Percentiles rank a stretch among this genome's conserved stretches.
Evolutionary conservation across 306 rosid genomes (phyloP).

Genomic region (Oemleria cerasiformis): DNA sequence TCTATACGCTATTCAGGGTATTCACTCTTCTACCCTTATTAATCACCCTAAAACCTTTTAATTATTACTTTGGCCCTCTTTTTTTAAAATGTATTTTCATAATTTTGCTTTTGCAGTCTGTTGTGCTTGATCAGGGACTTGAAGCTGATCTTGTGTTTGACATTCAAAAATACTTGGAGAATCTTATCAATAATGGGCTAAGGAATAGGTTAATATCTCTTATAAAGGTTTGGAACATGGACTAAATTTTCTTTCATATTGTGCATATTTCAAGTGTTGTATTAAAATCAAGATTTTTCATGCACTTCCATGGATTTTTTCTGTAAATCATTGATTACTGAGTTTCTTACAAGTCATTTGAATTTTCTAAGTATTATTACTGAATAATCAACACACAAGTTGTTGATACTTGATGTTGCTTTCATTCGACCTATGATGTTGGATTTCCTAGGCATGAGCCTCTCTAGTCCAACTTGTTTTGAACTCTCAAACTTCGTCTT

Average conservation of each 20-base stretch:
- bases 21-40: slow-evolving; percentile 12
- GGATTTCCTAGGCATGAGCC: too few relatives aligned
- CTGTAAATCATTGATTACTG: too few relatives aligned
- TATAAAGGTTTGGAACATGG: slow-evolving; percentile 61
- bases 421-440: too few relatives aligned
- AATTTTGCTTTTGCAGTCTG: slow-evolving; percentile 57
- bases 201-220: slow-evolving; percentile 79
- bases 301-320: background rate
- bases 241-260: background rate
- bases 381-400: too few relatives aligned
- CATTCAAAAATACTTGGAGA: slow-evolving; percentile 81
- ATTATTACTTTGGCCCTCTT: slow-evolving; percentile 6
- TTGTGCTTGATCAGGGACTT: slow-evolving; percentile 93
- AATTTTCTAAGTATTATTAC: too few relatives aligned
- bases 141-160: slow-evolving; percentile 70
- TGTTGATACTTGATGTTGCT: too few relatives aligned
- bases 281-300: background rate
- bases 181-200: slow-evolving; percentile 74
- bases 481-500: too few relatives aligned
- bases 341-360: too few relatives aligned
- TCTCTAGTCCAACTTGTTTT: too few relatives aligned
- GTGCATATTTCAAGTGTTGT: background rate
- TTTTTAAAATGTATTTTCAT: slow-evolving; percentile 20
- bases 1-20: slow-evolving; percentile 87
- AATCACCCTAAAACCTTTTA: slow-evolving; percentile 18